Percentiles rank a stretch among this genome's conserved stretches.
phyloP scores from a whole-genome alignment of 352 stramenopile species.

The Blastocystis sp. region DNA sequence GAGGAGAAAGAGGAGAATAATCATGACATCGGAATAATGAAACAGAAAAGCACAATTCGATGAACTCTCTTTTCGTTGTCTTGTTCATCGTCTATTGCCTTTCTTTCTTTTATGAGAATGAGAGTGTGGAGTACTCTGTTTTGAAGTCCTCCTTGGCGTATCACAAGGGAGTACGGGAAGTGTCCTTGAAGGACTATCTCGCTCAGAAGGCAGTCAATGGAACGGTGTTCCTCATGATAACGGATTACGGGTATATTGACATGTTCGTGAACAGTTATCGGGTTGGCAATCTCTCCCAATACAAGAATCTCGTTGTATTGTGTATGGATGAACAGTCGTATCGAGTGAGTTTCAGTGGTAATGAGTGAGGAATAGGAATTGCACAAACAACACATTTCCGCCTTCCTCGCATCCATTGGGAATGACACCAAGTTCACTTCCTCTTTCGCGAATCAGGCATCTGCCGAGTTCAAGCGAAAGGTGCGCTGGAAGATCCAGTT shows the following conservation, averaged over 20 bases:
- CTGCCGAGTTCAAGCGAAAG: conserved; percentile 54
- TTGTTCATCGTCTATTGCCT: too few relatives aligned
- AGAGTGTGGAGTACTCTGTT: too few relatives aligned
- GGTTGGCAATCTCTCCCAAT: background rate
- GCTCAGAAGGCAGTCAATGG: too few relatives aligned
- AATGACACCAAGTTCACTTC: conserved; percentile 7
- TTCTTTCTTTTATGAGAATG: too few relatives aligned
- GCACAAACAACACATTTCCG: background rate
- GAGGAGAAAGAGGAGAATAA: too few relatives aligned
- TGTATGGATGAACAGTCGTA: conserved; percentile 44
- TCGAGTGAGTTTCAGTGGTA: background rate
- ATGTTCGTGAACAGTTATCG: conserved; percentile 41
- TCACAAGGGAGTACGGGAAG: too few relatives aligned
- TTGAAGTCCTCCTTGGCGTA: too few relatives aligned
- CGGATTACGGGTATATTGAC: conserved; percentile 39
- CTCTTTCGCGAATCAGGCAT: background rate
- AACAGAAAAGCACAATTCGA: too few relatives aligned
- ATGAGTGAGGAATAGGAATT: background rate
- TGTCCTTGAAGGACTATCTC: too few relatives aligned
- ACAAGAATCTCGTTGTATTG: conserved; percentile 39
- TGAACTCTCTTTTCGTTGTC: too few relatives aligned
- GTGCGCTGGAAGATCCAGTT: conserved; percentile 40
- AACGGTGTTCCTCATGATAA: background rate
- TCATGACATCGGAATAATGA: too few relatives aligned
- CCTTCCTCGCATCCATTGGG: conserved; percentile 8